Base-by-base conservation (phyloP, 2,329 filamentous ascomycete genomes). In the Rugonectria rugulosa region DNA sequence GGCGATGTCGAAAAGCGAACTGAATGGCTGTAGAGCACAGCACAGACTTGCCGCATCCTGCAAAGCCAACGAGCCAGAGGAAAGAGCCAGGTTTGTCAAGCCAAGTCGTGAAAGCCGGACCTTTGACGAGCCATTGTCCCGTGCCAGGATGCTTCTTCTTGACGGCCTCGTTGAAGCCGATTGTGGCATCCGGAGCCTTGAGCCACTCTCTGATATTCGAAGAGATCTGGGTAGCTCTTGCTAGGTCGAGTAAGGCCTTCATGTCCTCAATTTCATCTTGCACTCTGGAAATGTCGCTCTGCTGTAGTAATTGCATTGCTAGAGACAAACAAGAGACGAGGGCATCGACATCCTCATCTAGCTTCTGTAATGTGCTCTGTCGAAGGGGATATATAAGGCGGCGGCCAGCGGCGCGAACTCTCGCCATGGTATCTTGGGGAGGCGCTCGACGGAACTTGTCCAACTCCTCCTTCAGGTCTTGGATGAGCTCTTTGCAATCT, bases 11-110 rank as follows among this genome's bases (percentile, higher is more conserved):
- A 17, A 57, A 59, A 1, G 66, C 41, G 36, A 70, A 52, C 34
- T 73, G 70, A 37, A 77, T 72, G 8, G 69, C 63, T 2, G 72
- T 76, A 8, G 68, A 75, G 38, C 67, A 73, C 9, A 78, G 57
- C 0, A 78, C 68, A 0, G 73, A 75, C 56, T 78, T 78, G 10
- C 75, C 76, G 47, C 71, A 74, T 1, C 75, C 75, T 15, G 75
- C 70, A 52, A 72, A 71, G 11, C 75, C 75, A 45, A 68, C 65
- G 2, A 78, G 56, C 75, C 75, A 79, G 2, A 77, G 53, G 15
- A 78, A 72, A 3, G 74, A 74, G 10, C 60, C 60, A 0, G 56
- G 52, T 0, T 47, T 52, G 3, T 29, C 14, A 3, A 72, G 54
- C 73, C 73, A 77, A 1, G 52, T 20, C 15, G 46, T 57, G 32